Conservation (phyloP, 805 yeast genomes). For the Monosporozyma solicola region DNA sequence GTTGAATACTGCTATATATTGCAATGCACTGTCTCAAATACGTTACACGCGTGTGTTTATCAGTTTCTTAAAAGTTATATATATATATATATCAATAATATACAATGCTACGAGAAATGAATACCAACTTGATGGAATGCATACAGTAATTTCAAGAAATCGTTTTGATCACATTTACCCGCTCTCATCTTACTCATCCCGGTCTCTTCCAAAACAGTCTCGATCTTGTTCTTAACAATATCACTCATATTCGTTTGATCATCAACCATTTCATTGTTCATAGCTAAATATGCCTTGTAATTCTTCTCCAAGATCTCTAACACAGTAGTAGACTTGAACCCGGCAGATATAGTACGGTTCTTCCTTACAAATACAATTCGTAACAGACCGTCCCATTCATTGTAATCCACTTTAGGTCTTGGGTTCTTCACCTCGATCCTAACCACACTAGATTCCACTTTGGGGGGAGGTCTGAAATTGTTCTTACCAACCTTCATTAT, state of each 20-base stretch:
- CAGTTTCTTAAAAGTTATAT: no score
- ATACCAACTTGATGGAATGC: constrained; percentile 97
- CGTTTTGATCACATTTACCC: constrained; percentile 91
- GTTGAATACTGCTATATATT: no score
- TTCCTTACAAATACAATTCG: constrained; percentile 89
- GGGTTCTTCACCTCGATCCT: constrained; percentile 87
- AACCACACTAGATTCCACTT: constrained; percentile 94
- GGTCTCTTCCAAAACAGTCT: constrained; percentile 66
- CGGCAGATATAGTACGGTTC: constrained; percentile 87
- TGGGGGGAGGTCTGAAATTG: constrained; percentile 96
- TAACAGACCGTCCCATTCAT: constrained; percentile 95
- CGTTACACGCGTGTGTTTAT: no score
- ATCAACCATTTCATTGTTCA: constrained; percentile 37
- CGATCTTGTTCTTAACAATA: constrained; percentile 59
- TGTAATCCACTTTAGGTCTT: constrained; percentile 85
- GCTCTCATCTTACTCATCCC: constrained; percentile 81
- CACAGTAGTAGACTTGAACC: constrained; percentile 76
- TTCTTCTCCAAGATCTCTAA: constrained; percentile 77
- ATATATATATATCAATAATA: no score
- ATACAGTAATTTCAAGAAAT: constrained; percentile 73
- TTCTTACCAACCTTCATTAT: constrained; percentile 97
- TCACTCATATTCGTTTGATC: constrained; percentile 34
- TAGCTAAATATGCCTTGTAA: constrained; percentile 65
- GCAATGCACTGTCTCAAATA: no score
- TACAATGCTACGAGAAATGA: constrained; percentile 62